Evolutionary conservation across 768 basidiomycete species (phyloP).

Genomic region (Russula foetens): DNA sequence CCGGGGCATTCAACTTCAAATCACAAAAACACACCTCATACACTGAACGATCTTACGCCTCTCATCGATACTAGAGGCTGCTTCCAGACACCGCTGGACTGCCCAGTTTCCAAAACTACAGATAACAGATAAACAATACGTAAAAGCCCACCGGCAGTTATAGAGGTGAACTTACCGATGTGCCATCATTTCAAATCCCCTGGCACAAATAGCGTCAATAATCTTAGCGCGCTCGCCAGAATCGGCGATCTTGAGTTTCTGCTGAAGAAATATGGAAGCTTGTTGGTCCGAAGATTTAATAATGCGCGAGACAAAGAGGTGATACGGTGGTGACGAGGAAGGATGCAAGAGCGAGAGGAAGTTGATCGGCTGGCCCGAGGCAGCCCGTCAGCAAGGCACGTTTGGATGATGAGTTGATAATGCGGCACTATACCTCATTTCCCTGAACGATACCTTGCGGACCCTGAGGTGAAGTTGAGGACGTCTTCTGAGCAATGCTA

Average conservation of each 20-base stretch:
- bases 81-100: constrained; percentile 80
- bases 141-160: neutral
- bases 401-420: neutral
- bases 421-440: constrained; percentile 47
- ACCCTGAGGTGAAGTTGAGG: constrained; percentile 12
- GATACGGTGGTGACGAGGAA: constrained; percentile 77
- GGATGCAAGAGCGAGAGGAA: constrained; percentile 81
- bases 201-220: constrained; percentile 76
- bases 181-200: constrained; percentile 91
- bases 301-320: constrained; percentile 73
- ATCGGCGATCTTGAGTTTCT: constrained; percentile 84
- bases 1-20: neutral
- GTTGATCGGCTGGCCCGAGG: constrained; percentile 78
- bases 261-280: constrained; percentile 83
- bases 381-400: neutral
- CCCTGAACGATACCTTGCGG: constrained; percentile 24
- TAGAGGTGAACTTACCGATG: constrained; percentile 45
- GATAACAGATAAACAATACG: neutral
- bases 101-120: constrained; percentile 88
- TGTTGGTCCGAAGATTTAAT: constrained; percentile 89
- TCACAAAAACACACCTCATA: constrained; percentile 52
- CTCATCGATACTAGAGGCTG: constrained; percentile 66
- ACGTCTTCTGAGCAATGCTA: constrained; percentile 10
- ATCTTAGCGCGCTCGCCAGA: constrained; percentile 70
- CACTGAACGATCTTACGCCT: constrained; percentile 75